Conservation (phyloP, 345 rosid species). For the Melastoma malabathricum region DNA sequence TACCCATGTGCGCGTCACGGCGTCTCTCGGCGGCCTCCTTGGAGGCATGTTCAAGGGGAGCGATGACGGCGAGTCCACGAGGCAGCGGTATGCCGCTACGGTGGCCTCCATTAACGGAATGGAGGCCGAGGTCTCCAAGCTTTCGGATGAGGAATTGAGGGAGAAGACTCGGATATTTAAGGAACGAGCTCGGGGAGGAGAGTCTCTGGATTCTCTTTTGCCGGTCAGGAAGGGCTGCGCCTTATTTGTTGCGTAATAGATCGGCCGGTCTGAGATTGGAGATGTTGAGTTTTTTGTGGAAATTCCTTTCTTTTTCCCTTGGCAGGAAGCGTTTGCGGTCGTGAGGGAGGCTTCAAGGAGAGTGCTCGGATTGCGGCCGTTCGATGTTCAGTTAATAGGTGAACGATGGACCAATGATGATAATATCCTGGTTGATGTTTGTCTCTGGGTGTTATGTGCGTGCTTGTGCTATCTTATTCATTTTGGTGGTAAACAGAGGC, state of each 20-base stretch:
- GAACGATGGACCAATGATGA: background rate
- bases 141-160: constrained; percentile 58
- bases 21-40: constrained; percentile 71
- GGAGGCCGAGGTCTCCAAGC: constrained; percentile 42
- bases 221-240: constrained; percentile 34
- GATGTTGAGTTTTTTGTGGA: background rate
- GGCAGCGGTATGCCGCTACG: constrained; percentile 54
- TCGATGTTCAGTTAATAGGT: constrained; percentile 93
- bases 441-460: no score
- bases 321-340: constrained; percentile 90
- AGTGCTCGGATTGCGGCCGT: constrained; percentile 84
- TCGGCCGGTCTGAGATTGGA: background rate
- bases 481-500: no score
- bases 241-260: background rate
- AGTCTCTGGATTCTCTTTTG: constrained; percentile 71
- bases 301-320: constrained; percentile 3
- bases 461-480: no score
- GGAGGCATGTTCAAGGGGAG: constrained; percentile 77
- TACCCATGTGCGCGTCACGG: constrained; percentile 24
- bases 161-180: constrained; percentile 53
- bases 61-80: constrained; percentile 78
- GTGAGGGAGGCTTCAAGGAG: constrained; percentile 87
- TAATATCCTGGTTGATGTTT: no score
- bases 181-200: constrained; percentile 64
- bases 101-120: constrained; percentile 43